Evolutionary conservation across 2,329 filamentous ascomycete genomes (phyloP).

Genomic region (Fusarium fujikuroi): DNA sequence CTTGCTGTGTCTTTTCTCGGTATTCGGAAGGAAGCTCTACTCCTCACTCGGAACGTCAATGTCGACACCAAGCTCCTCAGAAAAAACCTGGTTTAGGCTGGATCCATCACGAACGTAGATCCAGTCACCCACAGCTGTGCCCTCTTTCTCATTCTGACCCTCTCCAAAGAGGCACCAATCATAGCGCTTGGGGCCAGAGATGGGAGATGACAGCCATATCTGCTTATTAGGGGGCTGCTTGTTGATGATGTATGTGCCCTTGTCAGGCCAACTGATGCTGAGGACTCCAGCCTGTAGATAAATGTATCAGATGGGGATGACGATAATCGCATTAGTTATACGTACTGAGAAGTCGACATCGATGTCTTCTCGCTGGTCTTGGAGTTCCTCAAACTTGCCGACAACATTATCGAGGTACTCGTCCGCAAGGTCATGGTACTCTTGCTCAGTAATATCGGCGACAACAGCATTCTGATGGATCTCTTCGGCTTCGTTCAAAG

Average conservation of each 20-base stretch:
- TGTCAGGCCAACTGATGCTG: conserved; percentile 73
- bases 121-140: conserved; percentile 79
- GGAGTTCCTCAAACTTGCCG: conserved; percentile 73
- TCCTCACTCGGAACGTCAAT: conserved; percentile 52
- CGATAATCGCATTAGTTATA: conserved; percentile 28
- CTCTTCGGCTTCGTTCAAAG: conserved; percentile 52
- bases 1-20: conserved; percentile 23
- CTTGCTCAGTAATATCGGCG: conserved; percentile 72
- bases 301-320: conserved; percentile 22
- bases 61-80: conserved; percentile 79
- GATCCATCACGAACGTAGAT: conserved; percentile 87
- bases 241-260: conserved; percentile 93
- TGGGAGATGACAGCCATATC: conserved; percentile 94
- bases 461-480: conserved; percentile 55
- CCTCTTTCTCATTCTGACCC: conserved; percentile 79
- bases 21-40: conserved; percentile 41
- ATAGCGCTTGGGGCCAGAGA: conserved; percentile 92
- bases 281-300: conserved; percentile 80
- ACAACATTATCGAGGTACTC: conserved; percentile 72
- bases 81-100: conserved; percentile 76
- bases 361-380: conserved; percentile 78
- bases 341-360: conserved; percentile 91
- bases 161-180: conserved; percentile 85
- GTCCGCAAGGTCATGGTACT: conserved; percentile 84
- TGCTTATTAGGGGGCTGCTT: conserved; percentile 98